Conservation (phyloP, 78 protist genomes). For the Polysphondylium violaceum region DNA sequence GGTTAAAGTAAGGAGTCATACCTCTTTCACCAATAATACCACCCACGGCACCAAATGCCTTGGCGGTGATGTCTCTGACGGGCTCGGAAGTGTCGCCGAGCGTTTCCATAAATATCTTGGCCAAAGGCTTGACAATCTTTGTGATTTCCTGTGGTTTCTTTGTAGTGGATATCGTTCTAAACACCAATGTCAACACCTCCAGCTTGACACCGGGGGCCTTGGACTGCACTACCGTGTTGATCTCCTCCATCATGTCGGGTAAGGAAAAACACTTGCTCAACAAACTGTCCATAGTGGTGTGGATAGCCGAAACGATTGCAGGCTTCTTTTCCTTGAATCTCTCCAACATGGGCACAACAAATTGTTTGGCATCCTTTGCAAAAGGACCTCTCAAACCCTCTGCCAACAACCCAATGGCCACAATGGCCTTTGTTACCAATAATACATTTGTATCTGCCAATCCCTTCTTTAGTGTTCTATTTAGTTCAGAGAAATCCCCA, state of each 20-base stretch:
- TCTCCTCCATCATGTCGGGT: conserved; percentile 51
- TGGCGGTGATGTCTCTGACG: conserved; percentile 50
- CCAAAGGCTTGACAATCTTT: conserved; percentile 31
- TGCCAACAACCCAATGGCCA: conserved; percentile 54
- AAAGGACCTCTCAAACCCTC: conserved; percentile 39
- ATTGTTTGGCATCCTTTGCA: conserved; percentile 16
- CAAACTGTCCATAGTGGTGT: conserved; percentile 39
- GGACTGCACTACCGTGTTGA: conserved; percentile 8
- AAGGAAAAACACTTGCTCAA: background rate
- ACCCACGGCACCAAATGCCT: conserved; percentile 66
- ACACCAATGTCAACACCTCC: conserved; percentile 40
- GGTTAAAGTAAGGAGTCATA: conserved; percentile 66
- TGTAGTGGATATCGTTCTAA: conserved; percentile 10
- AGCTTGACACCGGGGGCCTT: conserved; percentile 61
- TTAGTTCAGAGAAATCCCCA: conserved; percentile 49
- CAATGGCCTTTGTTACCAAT: conserved; percentile 41
- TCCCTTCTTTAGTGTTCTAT: conserved; percentile 54
- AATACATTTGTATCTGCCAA: conserved; percentile 67
- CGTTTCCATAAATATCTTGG: conserved; percentile 52
- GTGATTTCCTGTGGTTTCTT: conserved; percentile 65
- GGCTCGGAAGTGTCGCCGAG: conserved; percentile 38
- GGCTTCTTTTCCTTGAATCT: conserved; percentile 75
- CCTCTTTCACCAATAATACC: conserved; percentile 78
- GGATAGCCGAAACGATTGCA: conserved; percentile 29
- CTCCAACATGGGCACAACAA: conserved; percentile 49